Conservation (phyloP, 306 rosid genomes). For the Glycyrrhiza uralensis region DNA sequence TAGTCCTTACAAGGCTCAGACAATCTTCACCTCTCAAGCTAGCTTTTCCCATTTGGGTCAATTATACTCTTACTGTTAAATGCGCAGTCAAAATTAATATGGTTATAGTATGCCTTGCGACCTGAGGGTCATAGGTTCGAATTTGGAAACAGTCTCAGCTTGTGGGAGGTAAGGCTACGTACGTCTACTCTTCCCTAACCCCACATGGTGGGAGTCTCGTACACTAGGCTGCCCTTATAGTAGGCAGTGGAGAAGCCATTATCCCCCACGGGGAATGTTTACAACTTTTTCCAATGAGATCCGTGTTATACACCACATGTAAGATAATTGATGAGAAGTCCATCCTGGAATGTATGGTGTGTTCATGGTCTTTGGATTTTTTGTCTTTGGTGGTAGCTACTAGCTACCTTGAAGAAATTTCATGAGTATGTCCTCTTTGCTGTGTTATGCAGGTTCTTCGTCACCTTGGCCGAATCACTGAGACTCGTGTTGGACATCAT, state of each 20-base stretch:
- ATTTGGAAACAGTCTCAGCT: too few relatives aligned
- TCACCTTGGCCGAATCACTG: slow-evolving; percentile 87
- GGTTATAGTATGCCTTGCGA: too few relatives aligned
- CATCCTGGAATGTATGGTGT: not conserved
- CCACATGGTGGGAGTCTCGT: too few relatives aligned
- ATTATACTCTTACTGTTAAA: too few relatives aligned
- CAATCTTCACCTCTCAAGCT: too few relatives aligned
- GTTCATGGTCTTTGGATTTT: not conserved
- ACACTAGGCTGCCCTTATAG: too few relatives aligned
- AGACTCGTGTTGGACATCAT: slow-evolving; percentile 77
- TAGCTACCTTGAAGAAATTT: not conserved
- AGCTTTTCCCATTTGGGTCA: too few relatives aligned
- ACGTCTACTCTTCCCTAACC: too few relatives aligned
- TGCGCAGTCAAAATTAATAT: too few relatives aligned
- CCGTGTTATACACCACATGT: not conserved
- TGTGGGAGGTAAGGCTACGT: too few relatives aligned
- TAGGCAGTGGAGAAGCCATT: not conserved
- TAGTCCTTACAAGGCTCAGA: too few relatives aligned
- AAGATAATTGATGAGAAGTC: not conserved
- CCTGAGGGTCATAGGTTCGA: too few relatives aligned
- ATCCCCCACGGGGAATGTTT: not conserved
- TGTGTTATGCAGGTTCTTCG: slow-evolving; percentile 73
- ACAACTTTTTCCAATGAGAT: not conserved
- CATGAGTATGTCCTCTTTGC: not conserved
- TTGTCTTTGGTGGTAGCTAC: not conserved